Evolutionary conservation across 768 basidiomycete species (phyloP).

Genomic region (Neoboletus brunneissimus): DNA sequence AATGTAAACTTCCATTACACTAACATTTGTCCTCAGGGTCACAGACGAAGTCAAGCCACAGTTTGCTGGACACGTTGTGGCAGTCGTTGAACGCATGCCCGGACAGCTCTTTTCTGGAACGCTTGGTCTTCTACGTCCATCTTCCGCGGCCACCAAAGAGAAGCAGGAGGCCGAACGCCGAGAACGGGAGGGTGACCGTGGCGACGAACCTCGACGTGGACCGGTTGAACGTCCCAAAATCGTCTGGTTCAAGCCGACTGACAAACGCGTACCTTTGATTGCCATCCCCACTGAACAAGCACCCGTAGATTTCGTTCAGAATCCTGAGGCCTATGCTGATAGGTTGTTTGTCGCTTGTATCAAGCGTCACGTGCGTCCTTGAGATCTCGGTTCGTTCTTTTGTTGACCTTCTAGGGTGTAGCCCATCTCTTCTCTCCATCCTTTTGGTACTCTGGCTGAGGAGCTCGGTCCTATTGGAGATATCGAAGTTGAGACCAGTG

Average conservation of each 20-base stretch:
- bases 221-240: constrained; percentile 94
- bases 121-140: constrained; percentile 90
- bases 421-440: constrained; percentile 96
- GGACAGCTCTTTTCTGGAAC: constrained; percentile 98
- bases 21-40: constrained; percentile 51
- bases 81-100: constrained; percentile 99
- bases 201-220: constrained; percentile 74
- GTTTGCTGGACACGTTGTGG: constrained; percentile 98
- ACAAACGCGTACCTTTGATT: constrained; percentile 97
- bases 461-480: constrained; percentile 99
- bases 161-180: constrained; percentile 98
- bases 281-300: constrained; percentile 99
- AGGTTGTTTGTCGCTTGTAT: constrained; percentile 96
- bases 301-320: constrained; percentile 92
- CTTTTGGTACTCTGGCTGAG: constrained; percentile 97
- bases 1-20: not conserved
- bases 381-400: constrained; percentile 6
- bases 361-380: constrained; percentile 83
- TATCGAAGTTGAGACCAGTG: constrained; percentile 96
- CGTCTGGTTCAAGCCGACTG: constrained; percentile 99
- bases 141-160: constrained; percentile 96
- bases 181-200: constrained; percentile 92
- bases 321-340: constrained; percentile 86
- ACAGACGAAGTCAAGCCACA: constrained; percentile 98
- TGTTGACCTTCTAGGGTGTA: constrained; percentile 32